Evolutionary conservation across 1,284 basidiomycete species (phyloP), one percentile per base, ranked within the genome.

Genomic region (Fomitiporia mediterranea): DNA sequence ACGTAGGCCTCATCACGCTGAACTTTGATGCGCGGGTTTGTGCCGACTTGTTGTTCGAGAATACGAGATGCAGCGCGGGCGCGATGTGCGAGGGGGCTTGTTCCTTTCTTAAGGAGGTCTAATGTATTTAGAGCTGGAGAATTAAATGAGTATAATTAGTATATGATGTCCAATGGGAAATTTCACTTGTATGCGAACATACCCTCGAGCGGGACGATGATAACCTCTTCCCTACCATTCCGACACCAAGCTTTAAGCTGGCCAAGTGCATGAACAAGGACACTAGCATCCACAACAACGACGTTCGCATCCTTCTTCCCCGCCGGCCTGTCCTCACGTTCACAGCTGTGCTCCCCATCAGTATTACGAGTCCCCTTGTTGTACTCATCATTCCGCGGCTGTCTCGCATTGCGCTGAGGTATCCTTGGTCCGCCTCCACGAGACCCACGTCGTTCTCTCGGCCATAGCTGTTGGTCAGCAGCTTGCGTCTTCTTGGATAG

Each of bases 51-150:
- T 0, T 84, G 84, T 67, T 93, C 91, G 34, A 93, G 77, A 55
- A 89, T 82, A 27, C 91, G 84, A 15, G 89, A 91, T 13, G 90
- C 90, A 0, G 85, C 81, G 37, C 90, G 84, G 2, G 93, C 93
- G 13, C 87, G 84, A 63, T 89, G 82, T 0, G 92, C 91, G 19
- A 92, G 78, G 0, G 81, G 72, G 32, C 78, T 86, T 0, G 84
- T 84, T 1, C 93, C 93, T 68, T 95, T 96, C 78, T 97, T 97
- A 63, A 96, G 81, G 4, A 95, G 74, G 68, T 97, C 94, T n/a
- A 97, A 81, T 0, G 93, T 96, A 66, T 92, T 93, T 30, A 96
- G 78, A 4, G 89, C 93, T 94, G 66, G 19, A 30, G n/a, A 40
- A 49, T 37, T 48, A 38, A 28, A 40, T 47, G 1, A 46, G 34